phyloP scores from a whole-genome alignment of 2,329 filamentous ascomycete species.

The Daldinia sp. region DNA sequence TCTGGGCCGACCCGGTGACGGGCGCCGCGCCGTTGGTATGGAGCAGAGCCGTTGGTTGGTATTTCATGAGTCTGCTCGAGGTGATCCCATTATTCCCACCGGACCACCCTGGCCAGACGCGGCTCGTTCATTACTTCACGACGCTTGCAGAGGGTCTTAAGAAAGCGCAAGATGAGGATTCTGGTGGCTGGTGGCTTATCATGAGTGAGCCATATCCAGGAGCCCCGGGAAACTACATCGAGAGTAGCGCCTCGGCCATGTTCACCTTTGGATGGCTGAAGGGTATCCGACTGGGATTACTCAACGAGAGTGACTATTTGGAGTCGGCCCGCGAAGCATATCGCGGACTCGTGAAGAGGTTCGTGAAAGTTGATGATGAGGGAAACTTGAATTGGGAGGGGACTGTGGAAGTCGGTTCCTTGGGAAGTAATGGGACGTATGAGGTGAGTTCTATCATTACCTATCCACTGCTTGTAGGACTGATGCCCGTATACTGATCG shows the following conservation, averaged over 20 bases:
- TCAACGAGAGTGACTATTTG: constrained; percentile 46
- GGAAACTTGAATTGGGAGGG: constrained; percentile 60
- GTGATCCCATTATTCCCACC: constrained; percentile 54
- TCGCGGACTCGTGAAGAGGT: constrained; percentile 53
- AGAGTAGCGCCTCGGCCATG: constrained; percentile 67
- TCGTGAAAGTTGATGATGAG: constrained; percentile 56
- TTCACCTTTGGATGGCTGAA: constrained; percentile 62
- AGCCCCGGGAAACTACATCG: constrained; percentile 64
- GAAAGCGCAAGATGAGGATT: constrained; percentile 51
- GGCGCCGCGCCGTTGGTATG: constrained; percentile 61
- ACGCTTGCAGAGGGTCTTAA: constrained; percentile 54
- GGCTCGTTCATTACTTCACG: constrained; percentile 52
- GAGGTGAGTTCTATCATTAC: constrained; percentile 50
- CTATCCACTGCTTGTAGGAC: background rate
- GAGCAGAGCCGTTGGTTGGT: constrained; percentile 60
- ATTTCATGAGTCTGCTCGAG: constrained; percentile 58
- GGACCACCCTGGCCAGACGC: constrained; percentile 48
- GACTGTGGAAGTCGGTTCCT: constrained; percentile 60
- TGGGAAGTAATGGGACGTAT: constrained; percentile 57
- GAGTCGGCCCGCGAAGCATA: constrained; percentile 54
- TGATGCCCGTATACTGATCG: background rate
- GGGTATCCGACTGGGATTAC: constrained; percentile 52
- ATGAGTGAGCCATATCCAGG: constrained; percentile 60
- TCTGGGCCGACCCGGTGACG: constrained; percentile 57
- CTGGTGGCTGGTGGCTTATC: constrained; percentile 66